phyloP scores from a whole-genome alignment of 495 filamentous ascomycete species.

The Xanthoparmelia taractica region DNA sequence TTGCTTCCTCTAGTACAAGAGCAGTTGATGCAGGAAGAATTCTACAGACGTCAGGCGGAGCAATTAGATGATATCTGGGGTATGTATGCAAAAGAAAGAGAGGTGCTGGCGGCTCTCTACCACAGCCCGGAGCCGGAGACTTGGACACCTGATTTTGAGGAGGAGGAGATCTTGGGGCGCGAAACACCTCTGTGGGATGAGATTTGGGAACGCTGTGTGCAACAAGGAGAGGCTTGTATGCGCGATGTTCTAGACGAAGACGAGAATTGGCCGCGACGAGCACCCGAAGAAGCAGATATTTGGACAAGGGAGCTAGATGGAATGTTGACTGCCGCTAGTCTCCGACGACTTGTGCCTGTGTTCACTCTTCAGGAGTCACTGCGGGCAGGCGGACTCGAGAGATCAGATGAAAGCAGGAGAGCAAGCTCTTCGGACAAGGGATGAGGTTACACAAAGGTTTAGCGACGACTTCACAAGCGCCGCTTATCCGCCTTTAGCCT shows the following conservation, averaged over 20 bases:
- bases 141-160: not conserved
- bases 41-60: not conserved
- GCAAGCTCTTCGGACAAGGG: not conserved
- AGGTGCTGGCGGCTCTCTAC: not conserved
- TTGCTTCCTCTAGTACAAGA: not conserved
- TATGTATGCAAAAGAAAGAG: not conserved
- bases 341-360: not conserved
- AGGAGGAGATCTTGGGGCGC: not conserved
- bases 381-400: not conserved
- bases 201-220: not conserved
- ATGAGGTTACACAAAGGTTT: conserved; percentile 1
- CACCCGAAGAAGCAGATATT: not conserved
- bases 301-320: not conserved
- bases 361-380: not conserved
- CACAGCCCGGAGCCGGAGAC: not conserved
- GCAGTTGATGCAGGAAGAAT: not conserved
- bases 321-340: not conserved
- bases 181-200: not conserved
- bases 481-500: conserved; percentile 2
- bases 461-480: not conserved
- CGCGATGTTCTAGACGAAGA: not conserved
- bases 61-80: not conserved
- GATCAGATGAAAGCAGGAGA: not conserved
- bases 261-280: not conserved
- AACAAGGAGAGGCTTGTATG: not conserved